A percentile compares a stretch with the other conserved stretches of the same genome.
Conservation (phyloP, 345 rosid species). For the Eucalyptus cladocalyx region DNA sequence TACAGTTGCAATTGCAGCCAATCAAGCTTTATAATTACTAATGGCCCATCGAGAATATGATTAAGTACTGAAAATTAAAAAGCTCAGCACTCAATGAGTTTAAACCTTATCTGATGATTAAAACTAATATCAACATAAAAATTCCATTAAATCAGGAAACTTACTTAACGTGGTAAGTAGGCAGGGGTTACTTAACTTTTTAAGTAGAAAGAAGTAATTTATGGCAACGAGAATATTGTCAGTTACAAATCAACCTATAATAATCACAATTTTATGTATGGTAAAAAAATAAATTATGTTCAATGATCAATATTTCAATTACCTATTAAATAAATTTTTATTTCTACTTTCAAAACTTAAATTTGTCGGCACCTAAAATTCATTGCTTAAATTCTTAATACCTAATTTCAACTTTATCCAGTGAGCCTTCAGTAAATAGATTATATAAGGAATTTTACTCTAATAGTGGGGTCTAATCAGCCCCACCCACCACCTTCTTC, state of each 20-base stretch:
- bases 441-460: background rate
- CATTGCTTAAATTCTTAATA: background rate
- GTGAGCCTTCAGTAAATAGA: background rate
- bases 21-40: background rate
- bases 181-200: background rate
- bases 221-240: background rate
- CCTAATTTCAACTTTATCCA: background rate
- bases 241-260: background rate
- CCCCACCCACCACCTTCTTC: background rate
- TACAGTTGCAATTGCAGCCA: background rate
- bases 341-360: background rate
- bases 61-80: background rate
- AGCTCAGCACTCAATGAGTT: background rate
- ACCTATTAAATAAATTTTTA: background rate
- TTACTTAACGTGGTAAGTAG: background rate
- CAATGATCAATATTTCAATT: background rate
- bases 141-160: background rate
- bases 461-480: background rate
- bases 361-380: background rate
- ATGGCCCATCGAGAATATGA: background rate
- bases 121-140: background rate
- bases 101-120: background rate
- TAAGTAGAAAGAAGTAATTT: background rate
- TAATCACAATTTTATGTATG: background rate
- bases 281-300: background rate